A percentile compares a stretch with the other conserved stretches of the same genome.
phyloP scores from a whole-genome alignment of 768 basidiomycete genomes.

The Paxillus rubicundulus region DNA sequence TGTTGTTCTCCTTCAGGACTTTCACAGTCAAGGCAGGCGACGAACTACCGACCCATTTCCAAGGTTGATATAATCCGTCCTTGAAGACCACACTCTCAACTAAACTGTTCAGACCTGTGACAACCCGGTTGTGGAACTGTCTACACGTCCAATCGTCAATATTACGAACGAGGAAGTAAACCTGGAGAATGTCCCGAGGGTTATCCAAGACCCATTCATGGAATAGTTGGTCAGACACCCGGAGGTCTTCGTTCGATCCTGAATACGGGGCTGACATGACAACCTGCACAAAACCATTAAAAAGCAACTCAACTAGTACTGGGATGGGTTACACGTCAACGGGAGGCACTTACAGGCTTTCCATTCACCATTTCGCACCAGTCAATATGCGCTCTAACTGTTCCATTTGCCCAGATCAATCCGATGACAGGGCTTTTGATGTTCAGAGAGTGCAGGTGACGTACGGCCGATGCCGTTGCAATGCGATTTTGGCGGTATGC shows the following conservation, averaged over 20 bases:
- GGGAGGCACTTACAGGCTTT: conserved; percentile 33
- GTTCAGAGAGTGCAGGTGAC: conserved; percentile 49
- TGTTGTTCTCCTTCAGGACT: conserved; percentile 38
- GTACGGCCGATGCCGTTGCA: conserved; percentile 46
- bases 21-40: conserved; percentile 14
- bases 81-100: conserved; percentile 33
- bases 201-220: conserved; percentile 49
- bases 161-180: conserved; percentile 51
- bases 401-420: conserved; percentile 51
- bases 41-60: conserved; percentile 46
- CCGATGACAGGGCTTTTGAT: conserved; percentile 50
- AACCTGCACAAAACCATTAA: conserved; percentile 30
- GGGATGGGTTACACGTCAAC: background rate
- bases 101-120: conserved; percentile 38
- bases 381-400: conserved; percentile 53
- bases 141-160: conserved; percentile 52
- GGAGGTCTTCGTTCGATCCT: conserved; percentile 14
- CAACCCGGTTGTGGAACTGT: conserved; percentile 40
- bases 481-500: conserved; percentile 61
- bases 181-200: conserved; percentile 44
- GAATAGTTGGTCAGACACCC: conserved; percentile 28
- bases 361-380: conserved; percentile 43
- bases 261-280: conserved; percentile 51
- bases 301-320: background rate
- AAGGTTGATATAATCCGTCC: conserved; percentile 39